phyloP scores from a whole-genome alignment of 352 stramenopile genomes.

The Pythium volutum region DNA sequence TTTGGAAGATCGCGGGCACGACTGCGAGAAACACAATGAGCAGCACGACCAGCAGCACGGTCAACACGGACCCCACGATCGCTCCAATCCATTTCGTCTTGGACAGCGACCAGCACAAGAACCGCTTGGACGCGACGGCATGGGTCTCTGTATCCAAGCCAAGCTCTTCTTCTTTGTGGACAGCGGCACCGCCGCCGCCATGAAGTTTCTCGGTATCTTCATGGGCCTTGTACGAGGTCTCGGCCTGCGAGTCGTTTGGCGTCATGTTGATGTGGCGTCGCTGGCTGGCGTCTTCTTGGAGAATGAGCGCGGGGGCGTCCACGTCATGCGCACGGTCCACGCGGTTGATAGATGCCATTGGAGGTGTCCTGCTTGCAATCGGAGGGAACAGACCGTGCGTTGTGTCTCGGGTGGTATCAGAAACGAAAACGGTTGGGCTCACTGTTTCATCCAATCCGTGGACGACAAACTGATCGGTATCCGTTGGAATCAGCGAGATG shows the following conservation, averaged over 20 bases:
- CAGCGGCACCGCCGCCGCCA: not conserved
- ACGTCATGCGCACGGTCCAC: not conserved
- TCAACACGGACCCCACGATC: slow-evolving; percentile 36
- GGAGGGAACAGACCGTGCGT: no score
- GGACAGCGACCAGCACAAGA: slow-evolving; percentile 54
- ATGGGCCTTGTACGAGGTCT: not conserved
- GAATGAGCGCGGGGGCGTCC: not conserved
- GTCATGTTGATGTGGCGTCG: not conserved
- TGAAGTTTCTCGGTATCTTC: not conserved
- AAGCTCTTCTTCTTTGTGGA: slow-evolving; percentile 6
- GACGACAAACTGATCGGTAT: not conserved
- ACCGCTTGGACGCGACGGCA: slow-evolving; percentile 23
- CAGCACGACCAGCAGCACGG: slow-evolving; percentile 42
- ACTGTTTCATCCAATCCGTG: not conserved
- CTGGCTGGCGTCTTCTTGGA: not conserved
- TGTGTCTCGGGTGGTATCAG: no score
- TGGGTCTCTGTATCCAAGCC: not conserved
- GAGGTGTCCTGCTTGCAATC: no score
- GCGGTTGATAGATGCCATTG: no score
- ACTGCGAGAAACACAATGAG: slow-evolving; percentile 66
- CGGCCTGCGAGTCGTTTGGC: not conserved
- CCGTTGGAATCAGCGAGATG: not conserved
- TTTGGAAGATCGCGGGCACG: slow-evolving; percentile 55
- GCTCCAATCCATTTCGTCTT: slow-evolving; percentile 48
- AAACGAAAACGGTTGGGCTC: no score